A percentile compares a stretch with the other conserved stretches of the same genome.
These are phyloP conservation scores for Mortierella sp. DNA, from an alignment of 371 early-diverging fungal species.

Conservation along the genomic window DNA sequence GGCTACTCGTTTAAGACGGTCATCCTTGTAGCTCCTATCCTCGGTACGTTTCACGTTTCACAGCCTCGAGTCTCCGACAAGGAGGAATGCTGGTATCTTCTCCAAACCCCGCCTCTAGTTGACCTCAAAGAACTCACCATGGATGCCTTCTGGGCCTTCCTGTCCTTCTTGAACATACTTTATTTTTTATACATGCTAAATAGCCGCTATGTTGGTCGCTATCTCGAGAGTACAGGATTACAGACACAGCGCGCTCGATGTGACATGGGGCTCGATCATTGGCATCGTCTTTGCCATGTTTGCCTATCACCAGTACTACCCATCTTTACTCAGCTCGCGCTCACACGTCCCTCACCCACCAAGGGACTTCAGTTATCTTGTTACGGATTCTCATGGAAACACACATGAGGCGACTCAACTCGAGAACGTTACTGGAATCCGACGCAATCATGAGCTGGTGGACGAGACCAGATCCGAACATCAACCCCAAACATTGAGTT, in stretches of 20 bases:
- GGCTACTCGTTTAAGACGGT: constrained; percentile 71
- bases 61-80: too few species aligned
- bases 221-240: constrained; percentile 78
- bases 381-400: constrained; percentile 8
- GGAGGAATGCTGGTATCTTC: too few species aligned
- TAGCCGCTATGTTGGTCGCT: constrained; percentile 66
- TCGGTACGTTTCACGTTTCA: constrained; percentile 4
- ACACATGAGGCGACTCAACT: constrained; percentile 9
- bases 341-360: constrained; percentile 44
- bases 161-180: not conserved
- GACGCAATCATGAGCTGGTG: constrained; percentile 17
- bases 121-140: too few species aligned
- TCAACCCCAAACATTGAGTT: not conserved
- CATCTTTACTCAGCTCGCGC: constrained; percentile 26
- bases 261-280: constrained; percentile 67
- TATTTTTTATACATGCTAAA: not conserved
- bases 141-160: not conserved
- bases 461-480: constrained; percentile 18
- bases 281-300: constrained; percentile 67
- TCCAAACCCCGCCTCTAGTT: too few species aligned
- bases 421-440: constrained; percentile 33
- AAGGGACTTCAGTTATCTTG: constrained; percentile 30
- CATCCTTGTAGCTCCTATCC: constrained; percentile 60
- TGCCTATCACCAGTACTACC: constrained; percentile 75
- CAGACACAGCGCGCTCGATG: constrained; percentile 80